Evolutionary conservation across 2,329 filamentous ascomycete species (phyloP).

Genomic region (Colletotrichum neosansevieriae): DNA sequence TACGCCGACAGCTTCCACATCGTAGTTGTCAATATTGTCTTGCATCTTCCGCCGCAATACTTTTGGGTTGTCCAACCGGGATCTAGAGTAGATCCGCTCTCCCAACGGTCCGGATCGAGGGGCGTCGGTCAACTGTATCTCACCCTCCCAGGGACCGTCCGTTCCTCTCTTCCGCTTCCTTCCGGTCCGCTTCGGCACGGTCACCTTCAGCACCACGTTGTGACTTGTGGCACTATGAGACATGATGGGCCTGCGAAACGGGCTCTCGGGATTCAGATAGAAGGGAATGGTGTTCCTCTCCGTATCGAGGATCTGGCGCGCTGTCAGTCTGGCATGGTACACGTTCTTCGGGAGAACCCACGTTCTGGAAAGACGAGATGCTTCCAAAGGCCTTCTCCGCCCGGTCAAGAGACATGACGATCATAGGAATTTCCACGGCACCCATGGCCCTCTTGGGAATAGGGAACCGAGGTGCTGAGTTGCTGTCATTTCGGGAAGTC

Average conservation of each 20-base stretch:
- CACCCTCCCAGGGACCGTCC: conserved; percentile 71
- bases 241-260: conserved; percentile 80
- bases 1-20: conserved; percentile 76
- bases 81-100: conserved; percentile 55
- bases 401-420: conserved; percentile 58
- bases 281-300: conserved; percentile 70
- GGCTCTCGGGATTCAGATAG: conserved; percentile 84
- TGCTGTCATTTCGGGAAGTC: neutral
- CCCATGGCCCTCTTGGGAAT: conserved; percentile 52
- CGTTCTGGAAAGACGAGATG: conserved; percentile 53
- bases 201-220: conserved; percentile 88
- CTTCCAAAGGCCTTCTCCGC: conserved; percentile 57
- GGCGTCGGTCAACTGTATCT: conserved; percentile 49
- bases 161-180: conserved; percentile 87
- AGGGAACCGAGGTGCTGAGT: conserved; percentile 45
- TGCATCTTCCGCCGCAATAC: conserved; percentile 72
- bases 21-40: conserved; percentile 77
- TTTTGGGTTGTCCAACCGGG: conserved; percentile 64
- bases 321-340: neutral
- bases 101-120: conserved; percentile 17
- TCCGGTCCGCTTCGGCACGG: conserved; percentile 87
- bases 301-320: conserved; percentile 59
- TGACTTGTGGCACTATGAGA: conserved; percentile 82
- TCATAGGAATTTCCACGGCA: conserved; percentile 58
- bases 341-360: conserved; percentile 43